Percentiles rank a stretch among this genome's conserved stretches.
Evolutionary conservation across 2,329 filamentous ascomycete species (phyloP).

Genomic region (Aspergillus sp.): DNA sequence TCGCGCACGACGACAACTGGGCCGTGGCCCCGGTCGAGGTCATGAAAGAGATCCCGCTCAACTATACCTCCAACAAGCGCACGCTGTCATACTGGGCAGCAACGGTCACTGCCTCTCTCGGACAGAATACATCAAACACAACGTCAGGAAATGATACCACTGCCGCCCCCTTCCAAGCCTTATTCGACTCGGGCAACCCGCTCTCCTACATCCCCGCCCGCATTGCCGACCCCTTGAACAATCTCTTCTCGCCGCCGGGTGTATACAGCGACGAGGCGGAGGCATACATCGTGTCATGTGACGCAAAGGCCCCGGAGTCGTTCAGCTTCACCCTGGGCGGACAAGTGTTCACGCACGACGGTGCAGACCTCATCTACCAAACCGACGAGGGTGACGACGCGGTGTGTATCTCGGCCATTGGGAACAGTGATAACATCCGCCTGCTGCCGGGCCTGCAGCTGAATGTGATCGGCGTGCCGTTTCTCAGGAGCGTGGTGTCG

Average conservation of each 20-base stretch:
- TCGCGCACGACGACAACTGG: constrained; percentile 36
- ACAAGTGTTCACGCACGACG: constrained; percentile 32
- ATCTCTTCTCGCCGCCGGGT: constrained; percentile 45
- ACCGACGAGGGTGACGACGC: constrained; percentile 7
- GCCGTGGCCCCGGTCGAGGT: constrained; percentile 38
- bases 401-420: constrained; percentile 24
- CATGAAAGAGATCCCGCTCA: constrained; percentile 23
- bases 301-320: constrained; percentile 38
- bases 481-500: constrained; percentile 51
- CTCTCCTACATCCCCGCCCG: constrained; percentile 40
- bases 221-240: constrained; percentile 42
- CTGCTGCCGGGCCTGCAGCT: constrained; percentile 26
- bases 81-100: constrained; percentile 43
- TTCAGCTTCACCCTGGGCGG: constrained; percentile 44
- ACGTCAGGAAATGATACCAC: too few relatives aligned
- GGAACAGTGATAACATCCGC: constrained; percentile 29
- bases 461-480: constrained; percentile 48
- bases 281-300: constrained; percentile 44
- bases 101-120: constrained; percentile 30
- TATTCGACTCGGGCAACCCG: constrained; percentile 42
- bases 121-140: constrained; percentile 13
- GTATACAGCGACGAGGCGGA: constrained; percentile 28
- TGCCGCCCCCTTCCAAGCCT: constrained; percentile 35
- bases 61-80: constrained; percentile 20
- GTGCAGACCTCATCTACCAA: constrained; percentile 32